Conservation (phyloP, 192 early-diverging fungal genomes). For the Dissophora globulifera region DNA sequence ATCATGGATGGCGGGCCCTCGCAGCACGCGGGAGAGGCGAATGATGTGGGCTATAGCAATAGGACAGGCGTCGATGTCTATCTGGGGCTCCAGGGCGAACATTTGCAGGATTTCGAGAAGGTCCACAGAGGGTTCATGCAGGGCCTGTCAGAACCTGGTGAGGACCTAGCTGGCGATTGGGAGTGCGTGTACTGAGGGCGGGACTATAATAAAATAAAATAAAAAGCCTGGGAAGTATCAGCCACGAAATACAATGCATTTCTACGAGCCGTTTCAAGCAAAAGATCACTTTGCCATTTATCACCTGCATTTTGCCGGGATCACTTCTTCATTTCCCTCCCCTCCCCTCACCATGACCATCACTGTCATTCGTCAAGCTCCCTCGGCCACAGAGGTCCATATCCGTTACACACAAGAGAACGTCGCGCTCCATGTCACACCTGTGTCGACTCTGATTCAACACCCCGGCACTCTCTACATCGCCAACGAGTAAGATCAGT, state of each 20-base stretch:
- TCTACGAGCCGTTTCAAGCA: no score
- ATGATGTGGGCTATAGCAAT: neutral
- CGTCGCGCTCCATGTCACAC: slow-evolving; percentile 43
- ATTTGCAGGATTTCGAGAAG: slow-evolving; percentile 41
- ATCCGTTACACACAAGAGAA: slow-evolving; percentile 44
- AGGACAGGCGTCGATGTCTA: slow-evolving; percentile 42
- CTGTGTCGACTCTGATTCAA: slow-evolving; percentile 34
- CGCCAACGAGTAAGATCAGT: slow-evolving; percentile 36
- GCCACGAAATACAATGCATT: no score
- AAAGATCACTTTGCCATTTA: no score
- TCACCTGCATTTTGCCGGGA: no score
- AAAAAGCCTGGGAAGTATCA: no score
- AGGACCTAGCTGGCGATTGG: slow-evolving; percentile 5
- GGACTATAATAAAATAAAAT: no score
- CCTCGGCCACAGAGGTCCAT: slow-evolving; percentile 17
- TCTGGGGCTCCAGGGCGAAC: slow-evolving; percentile 40
- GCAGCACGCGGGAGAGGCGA: no score
- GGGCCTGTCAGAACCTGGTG: slow-evolving; percentile 21
- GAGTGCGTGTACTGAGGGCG: slow-evolving; percentile 17
- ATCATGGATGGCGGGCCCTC: slow-evolving; percentile 37
- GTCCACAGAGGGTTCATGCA: slow-evolving; percentile 52
- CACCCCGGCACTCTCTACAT: slow-evolving; percentile 51
- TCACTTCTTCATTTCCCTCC: no score
- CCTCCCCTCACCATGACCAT: slow-evolving; percentile 29
- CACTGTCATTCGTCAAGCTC: slow-evolving; percentile 47